Base-by-base conservation (phyloP, 306 rosid genomes). In the Lathyrus sativus region DNA sequence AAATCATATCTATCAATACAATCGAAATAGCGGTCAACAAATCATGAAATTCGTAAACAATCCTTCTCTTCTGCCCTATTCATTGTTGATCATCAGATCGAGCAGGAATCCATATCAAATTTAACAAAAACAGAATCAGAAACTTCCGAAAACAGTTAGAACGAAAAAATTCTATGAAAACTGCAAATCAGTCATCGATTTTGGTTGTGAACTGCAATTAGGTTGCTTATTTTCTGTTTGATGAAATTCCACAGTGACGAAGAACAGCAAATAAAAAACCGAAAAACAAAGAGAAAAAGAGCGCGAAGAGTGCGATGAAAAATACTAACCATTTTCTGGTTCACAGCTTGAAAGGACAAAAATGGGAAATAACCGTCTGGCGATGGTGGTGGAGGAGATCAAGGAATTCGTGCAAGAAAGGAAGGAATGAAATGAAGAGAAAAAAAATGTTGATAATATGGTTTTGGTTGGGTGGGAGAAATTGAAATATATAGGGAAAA, bases 1-100 rank as follows among this genome's bases (percentile, higher is more conserved):
- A 58, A 65, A 56, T 53, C 71, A 61, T 75, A 81, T 81, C 85
- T 70, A 41, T 70, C 53, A 68, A 22, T 35, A 68, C 39, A 58
- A 31, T 29, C 64, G 9, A 37, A 24, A 11, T 24, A 73, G 43
- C 43, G 26, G 50, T 22, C 13, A 49, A 2, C 8, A 15, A 26
- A 50, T 11, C 57, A 38, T 15, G 13, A 53, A 24, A 46, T 17
- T 26, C 48, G 1, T 3, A 46, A 50, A 42, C 9, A 43, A 50
- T 57, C 54, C 18, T 50, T 26, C 64, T 49, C 18, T 51, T 65
- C 59, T 17, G 35, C 62, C 6, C 6, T 11, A 17, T 43, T 45
- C 58, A 45, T 19, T 48, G 67, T 31, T 6, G 43, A 58, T 59
- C 17, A 68, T 65, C 75, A 77, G 77, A 81, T 81, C 80, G 41